Percentiles rank a stretch among this genome's conserved stretches.
Evolutionary conservation across 345 rosid genomes (phyloP).

Genomic region (Eucalyptus albens): DNA sequence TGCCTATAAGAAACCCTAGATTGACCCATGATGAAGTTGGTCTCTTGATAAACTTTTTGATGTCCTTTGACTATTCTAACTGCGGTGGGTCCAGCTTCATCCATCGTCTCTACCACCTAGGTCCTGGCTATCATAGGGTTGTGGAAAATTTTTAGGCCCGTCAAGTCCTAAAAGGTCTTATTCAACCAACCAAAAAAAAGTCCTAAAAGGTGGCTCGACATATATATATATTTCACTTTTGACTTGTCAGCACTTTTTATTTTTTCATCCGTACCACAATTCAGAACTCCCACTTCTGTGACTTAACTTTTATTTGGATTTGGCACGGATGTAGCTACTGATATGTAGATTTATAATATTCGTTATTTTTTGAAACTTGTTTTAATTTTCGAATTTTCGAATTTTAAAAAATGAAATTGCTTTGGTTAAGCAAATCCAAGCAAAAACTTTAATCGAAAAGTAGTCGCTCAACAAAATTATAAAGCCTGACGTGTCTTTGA

Average conservation of each 20-base stretch:
- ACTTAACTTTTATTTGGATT: not conserved
- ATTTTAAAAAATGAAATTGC: not conserved
- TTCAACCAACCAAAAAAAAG: no score
- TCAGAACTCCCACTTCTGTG: not conserved
- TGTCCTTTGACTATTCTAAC: not conserved
- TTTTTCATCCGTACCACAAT: not conserved
- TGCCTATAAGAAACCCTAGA: not conserved
- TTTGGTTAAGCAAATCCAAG: not conserved
- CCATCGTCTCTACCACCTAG: not conserved
- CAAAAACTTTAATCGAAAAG: not conserved
- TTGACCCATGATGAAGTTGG: not conserved
- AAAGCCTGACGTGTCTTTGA: no score
- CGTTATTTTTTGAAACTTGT: not conserved
- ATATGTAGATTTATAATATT: not conserved
- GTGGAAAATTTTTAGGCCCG: not conserved
- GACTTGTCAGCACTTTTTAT: no score
- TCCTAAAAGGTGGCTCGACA: no score
- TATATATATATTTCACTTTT: no score
- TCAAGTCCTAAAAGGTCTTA: no score
- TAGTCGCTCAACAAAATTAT: no score
- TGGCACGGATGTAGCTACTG: not conserved
- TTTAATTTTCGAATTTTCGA: no score
- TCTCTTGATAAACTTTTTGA: not conserved
- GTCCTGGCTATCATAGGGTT: not conserved
- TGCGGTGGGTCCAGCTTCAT: not conserved